phyloP scores from a whole-genome alignment of 2,329 filamentous ascomycete genomes.

The Neocucurbitaria cava region DNA sequence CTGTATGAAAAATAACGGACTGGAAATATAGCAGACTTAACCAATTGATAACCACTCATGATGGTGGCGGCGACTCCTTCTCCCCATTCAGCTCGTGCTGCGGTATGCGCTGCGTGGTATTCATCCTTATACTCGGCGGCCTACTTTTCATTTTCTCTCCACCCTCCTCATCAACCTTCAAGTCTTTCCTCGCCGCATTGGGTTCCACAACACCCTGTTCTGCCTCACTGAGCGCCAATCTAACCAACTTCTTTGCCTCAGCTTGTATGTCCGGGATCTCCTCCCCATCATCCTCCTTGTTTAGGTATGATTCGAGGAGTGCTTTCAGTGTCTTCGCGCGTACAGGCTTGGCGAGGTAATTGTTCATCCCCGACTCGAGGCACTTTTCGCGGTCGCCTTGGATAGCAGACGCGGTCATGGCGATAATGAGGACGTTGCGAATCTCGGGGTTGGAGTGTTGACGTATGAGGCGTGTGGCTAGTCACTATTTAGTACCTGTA shows the following conservation, averaged over 20 bases:
- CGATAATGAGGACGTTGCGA: slow-evolving; percentile 86
- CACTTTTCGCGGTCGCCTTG: slow-evolving; percentile 95
- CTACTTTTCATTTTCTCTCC: slow-evolving; percentile 14
- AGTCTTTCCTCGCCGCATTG: slow-evolving; percentile 1
- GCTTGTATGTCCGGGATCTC: slow-evolving; percentile 53
- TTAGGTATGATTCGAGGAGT: slow-evolving; percentile 75
- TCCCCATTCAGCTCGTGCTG: slow-evolving; percentile 12
- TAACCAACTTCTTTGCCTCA: slow-evolving; percentile 55
- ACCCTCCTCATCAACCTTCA: neutral
- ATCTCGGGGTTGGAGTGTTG: slow-evolving; percentile 78
- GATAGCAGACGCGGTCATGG: slow-evolving; percentile 96
- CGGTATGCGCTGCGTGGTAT: slow-evolving; percentile 20
- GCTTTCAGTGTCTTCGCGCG: slow-evolving; percentile 83
- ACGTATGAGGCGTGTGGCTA: slow-evolving; percentile 80
- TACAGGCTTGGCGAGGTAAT: slow-evolving; percentile 96
- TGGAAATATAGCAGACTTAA: neutral
- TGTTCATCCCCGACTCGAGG: slow-evolving; percentile 95
- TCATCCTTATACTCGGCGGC: slow-evolving; percentile 21
- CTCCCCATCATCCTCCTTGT: slow-evolving; percentile 52
- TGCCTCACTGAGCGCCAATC: slow-evolving; percentile 34
- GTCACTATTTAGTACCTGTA: slow-evolving; percentile 14
- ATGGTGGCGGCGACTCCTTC: slow-evolving; percentile 10
- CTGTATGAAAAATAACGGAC: neutral
- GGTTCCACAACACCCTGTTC: neutral
- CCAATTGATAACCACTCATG: neutral